These are phyloP conservation scores for Hypoxylon subgilvum DNA, from an alignment of 495 filamentous ascomycete genomes.

Conservation along the genomic window DNA sequence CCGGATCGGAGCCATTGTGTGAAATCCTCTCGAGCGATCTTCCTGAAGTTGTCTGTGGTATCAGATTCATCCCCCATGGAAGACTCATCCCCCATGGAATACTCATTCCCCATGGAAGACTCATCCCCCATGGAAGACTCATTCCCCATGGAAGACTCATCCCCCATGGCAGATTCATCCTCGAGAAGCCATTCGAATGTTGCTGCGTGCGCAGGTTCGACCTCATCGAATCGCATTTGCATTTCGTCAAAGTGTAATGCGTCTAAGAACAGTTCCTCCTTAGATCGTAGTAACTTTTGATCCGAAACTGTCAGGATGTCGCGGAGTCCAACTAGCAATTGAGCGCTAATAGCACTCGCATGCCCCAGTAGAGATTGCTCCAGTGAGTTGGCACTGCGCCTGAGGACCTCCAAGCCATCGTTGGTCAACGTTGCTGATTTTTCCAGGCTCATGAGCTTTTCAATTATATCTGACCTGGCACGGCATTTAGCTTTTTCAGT, in stretches of 20 bases:
- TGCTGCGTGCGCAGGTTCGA: conserved; percentile 5
- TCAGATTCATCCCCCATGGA: no score
- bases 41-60: background rate
- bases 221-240: conserved; percentile 13
- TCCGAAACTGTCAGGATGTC: conserved; percentile 17
- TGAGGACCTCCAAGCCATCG: conserved; percentile 5
- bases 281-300: conserved; percentile 1
- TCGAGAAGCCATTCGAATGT: conserved; percentile 11
- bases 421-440: background rate
- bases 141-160: background rate
- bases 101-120: no score
- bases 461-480: background rate
- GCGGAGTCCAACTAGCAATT: conserved; percentile 5
- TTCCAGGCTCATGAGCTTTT: background rate
- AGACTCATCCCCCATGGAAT: no score
- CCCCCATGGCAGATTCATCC: background rate
- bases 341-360: background rate
- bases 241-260: conserved; percentile 5
- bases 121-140: background rate
- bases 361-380: conserved; percentile 5
- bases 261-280: conserved; percentile 14
- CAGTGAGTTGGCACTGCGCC: conserved; percentile 11
- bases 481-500: background rate
- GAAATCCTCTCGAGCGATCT: conserved; percentile 10
- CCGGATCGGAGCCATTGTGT: conserved; percentile 40